Evolutionary conservation across 2,329 filamentous ascomycete species (phyloP), one percentile per base, ranked within the genome.

Genomic region (Ophiostoma fasciatum): DNA sequence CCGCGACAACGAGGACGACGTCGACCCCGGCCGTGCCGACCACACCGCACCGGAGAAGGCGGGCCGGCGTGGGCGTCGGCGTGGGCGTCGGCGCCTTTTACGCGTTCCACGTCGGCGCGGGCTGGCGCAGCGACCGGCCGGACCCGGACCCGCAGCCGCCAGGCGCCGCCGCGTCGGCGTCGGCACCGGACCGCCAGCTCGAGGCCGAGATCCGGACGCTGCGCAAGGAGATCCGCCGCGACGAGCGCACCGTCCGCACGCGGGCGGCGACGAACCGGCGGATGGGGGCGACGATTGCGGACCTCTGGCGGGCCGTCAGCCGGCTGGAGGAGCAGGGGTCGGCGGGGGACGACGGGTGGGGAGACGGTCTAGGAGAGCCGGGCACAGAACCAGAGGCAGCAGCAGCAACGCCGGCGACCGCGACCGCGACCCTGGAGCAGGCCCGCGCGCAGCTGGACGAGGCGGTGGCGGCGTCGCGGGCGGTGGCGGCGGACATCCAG

Each of bases 191-290:
- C 17, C 19, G 28, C 7, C 28, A 17, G 7, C 35, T 45, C 4
- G 43, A 43, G 11, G n/a, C 32, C 5, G 21, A 43, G 7, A 43
- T 45, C n/a, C 37, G 22, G 3, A 8, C 28, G 3, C 26, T 30
- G 1, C 41, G 43, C 35, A 33, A 23, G 14, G 25, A 35, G 13
- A 28, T 45, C 6, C 30, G 20, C 1, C 25, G 17, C 11, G 26
- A 35, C 14, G 38, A 43, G 1, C 13, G 4, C 1, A 13, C 14
- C 5, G 17, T 20, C 13, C 11, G 9, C 13, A 14, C 10, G 14
- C 12, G 19, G 11, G 14, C 4, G n/a, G n/a, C n/a, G n/a, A 8
- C 5, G 17, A 21, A 14, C 17, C 4, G 5, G 12, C 3, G n/a
- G 15, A 28, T n/a, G 25, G n/a, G 3, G 11, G 19, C 1, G n/a